Base-by-base conservation (phyloP, 2,329 filamentous ascomycete genomes). In the Fragosphaeria purpurea region DNA sequence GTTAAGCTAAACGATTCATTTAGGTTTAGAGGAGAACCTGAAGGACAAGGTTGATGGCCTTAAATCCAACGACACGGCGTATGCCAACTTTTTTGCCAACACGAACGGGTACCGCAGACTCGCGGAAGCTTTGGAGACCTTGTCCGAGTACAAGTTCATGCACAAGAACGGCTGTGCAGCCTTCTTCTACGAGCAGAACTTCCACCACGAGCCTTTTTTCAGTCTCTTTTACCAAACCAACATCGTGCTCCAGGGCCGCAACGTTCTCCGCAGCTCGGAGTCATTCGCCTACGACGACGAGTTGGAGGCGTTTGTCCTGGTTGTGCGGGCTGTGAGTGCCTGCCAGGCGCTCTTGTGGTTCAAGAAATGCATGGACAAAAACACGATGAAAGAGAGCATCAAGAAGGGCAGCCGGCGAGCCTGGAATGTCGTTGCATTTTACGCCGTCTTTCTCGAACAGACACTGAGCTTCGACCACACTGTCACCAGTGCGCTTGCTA, bases 281-380 rank as follows among this genome's bases (percentile, higher is more conserved):
- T 22, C 11, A 1, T 35, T 44, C 9, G 10, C 31, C 7, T 47
- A 41, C n/a, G 35, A 42, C 3, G 33, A 42, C 0, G 42, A 49
- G 7, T n/a, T 44, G 9, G 48, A 55, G 30, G 30, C 37, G 12
- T n/a, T 48, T 1, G 10, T 50, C 7, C 31, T 30, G 11, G n/a
- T 53, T 5, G 12, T 53, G 31, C 48, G 32, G 7, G 53, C 53
- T 7, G 1, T 48, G 7, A 47, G 34, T 12, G 32, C 48, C 1
- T 6, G 4, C 7, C 47, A 48, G 11, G 50, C 46, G 5, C 30
- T 55, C 3, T 1, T 9, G 2, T 44, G 41, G 12, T 13, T 55
- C 13, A 39, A 48, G 11, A n/a, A 38, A 6, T 40, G 45, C 7
- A 22, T 53, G 39, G 48, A 55, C 4, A 55, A 55, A 40, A 55